Conservation (phyloP, 768 basidiomycete species). For the Lentinula guzmanii region DNA sequence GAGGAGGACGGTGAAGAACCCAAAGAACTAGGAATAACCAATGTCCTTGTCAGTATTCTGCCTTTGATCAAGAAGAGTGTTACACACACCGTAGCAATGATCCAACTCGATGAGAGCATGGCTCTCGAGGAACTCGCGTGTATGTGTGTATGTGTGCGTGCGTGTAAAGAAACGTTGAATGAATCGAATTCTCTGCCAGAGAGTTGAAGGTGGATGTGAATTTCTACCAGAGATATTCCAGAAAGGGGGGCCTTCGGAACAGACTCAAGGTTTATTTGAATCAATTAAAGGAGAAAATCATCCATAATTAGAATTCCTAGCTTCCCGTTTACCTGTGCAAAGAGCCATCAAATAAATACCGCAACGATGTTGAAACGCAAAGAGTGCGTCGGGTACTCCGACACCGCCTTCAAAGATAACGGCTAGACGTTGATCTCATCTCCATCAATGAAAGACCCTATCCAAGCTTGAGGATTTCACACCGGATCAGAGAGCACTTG, state of each 20-base stretch:
- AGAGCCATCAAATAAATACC: neutral
- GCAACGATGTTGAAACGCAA: too few relatives aligned
- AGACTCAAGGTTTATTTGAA: constrained; percentile 17
- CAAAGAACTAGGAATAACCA: neutral
- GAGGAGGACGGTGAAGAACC: neutral
- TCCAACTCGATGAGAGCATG: neutral
- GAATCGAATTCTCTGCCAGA: neutral
- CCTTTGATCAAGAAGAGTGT: neutral
- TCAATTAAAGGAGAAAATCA: constrained; percentile 23
- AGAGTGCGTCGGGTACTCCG: too few relatives aligned
- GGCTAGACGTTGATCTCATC: too few relatives aligned
- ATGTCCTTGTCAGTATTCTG: neutral
- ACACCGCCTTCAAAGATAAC: too few relatives aligned
- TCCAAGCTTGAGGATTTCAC: too few relatives aligned
- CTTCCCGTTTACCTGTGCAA: constrained; percentile 39
- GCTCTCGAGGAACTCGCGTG: neutral
- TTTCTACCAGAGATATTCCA: neutral
- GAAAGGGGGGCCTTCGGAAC: neutral
- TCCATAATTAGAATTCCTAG: too few relatives aligned
- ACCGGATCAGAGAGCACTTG: too few relatives aligned
- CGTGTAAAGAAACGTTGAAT: neutral
- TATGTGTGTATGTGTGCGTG: neutral
- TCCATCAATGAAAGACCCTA: too few relatives aligned
- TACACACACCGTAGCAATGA: neutral
- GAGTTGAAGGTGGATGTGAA: neutral